Evolutionary conservation across 2,329 filamentous ascomycete genomes (phyloP), one percentile per base, ranked within the genome.

Genomic region (Colletotrichum lindemuthianum): DNA sequence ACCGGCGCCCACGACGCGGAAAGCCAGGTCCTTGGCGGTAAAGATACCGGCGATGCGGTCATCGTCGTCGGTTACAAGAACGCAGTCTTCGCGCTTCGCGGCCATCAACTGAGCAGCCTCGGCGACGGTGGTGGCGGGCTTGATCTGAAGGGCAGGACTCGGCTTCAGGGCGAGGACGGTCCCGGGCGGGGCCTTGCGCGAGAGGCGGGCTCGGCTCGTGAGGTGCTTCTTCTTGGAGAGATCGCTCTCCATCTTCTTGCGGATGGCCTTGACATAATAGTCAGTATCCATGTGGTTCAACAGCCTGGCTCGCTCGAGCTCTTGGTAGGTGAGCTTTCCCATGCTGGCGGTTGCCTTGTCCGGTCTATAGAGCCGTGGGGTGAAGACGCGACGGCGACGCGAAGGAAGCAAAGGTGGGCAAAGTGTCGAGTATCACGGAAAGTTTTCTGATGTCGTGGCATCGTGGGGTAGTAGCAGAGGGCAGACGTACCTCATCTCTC

Each of bases 21-120:
- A 99, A 15, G 96, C 96, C 75, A 99, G 84, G 83, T 99, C 96
- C 83, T 99, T 99, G 70, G 96, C 96, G 1, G 96, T 99, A 78
- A 99, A 99, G 77, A 99, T 99, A 81, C 96, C 96, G 48, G 96
- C 92, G 79, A 99, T 99, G 50, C 96, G 88, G 74, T 99, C 96
- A 78, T 99, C 94, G 69, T 98, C 95, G 77, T 99, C 96, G 45
- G 96, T 99, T 32, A 99, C 96, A 66, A 99, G 82, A 43, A 99
- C 96, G 74, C 96, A 99, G 78, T 99, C 96, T 79, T 99, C 96
- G 72, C 96, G 88, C 86, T 99, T 99, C 54, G 96, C 96, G 60
- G 96, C 96, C 96, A 99, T 99, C 74, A 99, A 84, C 83, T 99
- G 96, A 44, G 96, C 96, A 52, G 96, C 96, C 81, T 99, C 96